Evolutionary conservation across 768 basidiomycete genomes (phyloP), one percentile per base, ranked within the genome.

Genomic region (Chalciporus pseudorubinellus): DNA sequence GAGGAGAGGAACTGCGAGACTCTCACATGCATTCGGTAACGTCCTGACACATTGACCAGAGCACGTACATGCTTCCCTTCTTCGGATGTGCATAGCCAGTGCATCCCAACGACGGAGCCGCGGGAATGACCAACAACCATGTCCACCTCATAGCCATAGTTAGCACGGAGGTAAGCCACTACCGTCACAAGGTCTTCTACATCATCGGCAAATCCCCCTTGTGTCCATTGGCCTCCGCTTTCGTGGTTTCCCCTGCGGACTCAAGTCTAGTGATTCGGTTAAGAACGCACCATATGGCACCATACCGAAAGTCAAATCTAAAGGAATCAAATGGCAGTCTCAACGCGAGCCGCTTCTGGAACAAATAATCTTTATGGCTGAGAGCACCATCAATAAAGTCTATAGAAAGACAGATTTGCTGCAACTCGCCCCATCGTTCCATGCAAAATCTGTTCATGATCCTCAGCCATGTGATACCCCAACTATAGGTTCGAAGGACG

Each of bases 351-450:
- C 78, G 80, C 62, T 84, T 85, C 67, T 87, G 85, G 73, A 86
- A 91, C 43, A 92, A 66, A 70, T 92, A 92, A 64, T 92, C 85
- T 60, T 91, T 91, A 68, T 92, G 90, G 61, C 89, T 92, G 67
- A 43, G 60, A 43, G 14, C 40, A 43, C 26, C 22, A 20, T 57
- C 16, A 38, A 9, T 11, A 33, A 38, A 5, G 26, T 19, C 4
- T 7, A 31, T 13, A 31, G 48, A 21, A 20, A n/a, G 22, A n/a
- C 3, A 21, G 28, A 26, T 42, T 36, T 19, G 22, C 13, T 18
- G 33, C 42, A 40, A 60, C 78, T 68, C 65, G 87, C 89, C 89
- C 89, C 77, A 89, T 76, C 20, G 82, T 77, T 43, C 89, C 89
- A 66, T 92, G 89, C 8, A 91, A 70, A 57, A 92, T 85, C 89